A percentile compares a stretch with the other conserved stretches of the same genome.
phyloP scores from a whole-genome alignment of 805 yeast species.

The Candida railenensis region DNA sequence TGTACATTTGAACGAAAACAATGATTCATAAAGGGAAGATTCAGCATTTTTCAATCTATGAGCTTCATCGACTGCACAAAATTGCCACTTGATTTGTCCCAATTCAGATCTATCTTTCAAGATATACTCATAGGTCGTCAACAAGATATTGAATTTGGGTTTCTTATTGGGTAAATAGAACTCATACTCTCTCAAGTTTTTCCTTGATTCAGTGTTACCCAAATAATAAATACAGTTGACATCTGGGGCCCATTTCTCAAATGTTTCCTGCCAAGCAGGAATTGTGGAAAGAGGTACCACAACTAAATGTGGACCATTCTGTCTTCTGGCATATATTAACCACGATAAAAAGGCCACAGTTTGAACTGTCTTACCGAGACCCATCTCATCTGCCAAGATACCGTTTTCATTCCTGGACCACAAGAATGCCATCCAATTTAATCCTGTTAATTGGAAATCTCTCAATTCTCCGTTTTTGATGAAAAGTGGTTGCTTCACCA shows the following conservation, averaged over 20 bases:
- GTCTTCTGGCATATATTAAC: slow-evolving; percentile 93
- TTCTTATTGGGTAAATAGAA: slow-evolving; percentile 66
- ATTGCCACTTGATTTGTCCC: slow-evolving; percentile 90
- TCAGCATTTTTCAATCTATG: slow-evolving; percentile 95
- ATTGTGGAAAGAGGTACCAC: slow-evolving; percentile 96
- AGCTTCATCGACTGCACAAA: slow-evolving; percentile 97
- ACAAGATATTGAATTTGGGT: slow-evolving; percentile 84
- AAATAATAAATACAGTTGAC: slow-evolving; percentile 87
- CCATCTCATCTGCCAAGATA: slow-evolving; percentile 98
- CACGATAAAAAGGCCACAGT: slow-evolving; percentile 93
- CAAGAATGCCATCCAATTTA: slow-evolving; percentile 98
- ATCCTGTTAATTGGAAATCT: slow-evolving; percentile 96
- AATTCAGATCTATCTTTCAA: slow-evolving; percentile 82
- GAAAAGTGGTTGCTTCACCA: slow-evolving; percentile 81
- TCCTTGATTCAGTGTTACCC: slow-evolving; percentile 88
- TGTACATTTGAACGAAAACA: slow-evolving; percentile 75
- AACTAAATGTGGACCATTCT: slow-evolving; percentile 94
- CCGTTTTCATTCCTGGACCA: slow-evolving; percentile 99
- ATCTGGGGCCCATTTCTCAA: slow-evolving; percentile 97
- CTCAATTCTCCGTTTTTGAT: slow-evolving; percentile 89
- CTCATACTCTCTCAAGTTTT: slow-evolving; percentile 79
- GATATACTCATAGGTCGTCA: slow-evolving; percentile 96
- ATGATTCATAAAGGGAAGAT: slow-evolving; percentile 86
- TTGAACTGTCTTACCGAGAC: slow-evolving; percentile 96
- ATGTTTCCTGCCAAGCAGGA: slow-evolving; percentile 99